phyloP scores from a whole-genome alignment of 129 eudicot genomes.

The Erigeron canadensis region DNA sequence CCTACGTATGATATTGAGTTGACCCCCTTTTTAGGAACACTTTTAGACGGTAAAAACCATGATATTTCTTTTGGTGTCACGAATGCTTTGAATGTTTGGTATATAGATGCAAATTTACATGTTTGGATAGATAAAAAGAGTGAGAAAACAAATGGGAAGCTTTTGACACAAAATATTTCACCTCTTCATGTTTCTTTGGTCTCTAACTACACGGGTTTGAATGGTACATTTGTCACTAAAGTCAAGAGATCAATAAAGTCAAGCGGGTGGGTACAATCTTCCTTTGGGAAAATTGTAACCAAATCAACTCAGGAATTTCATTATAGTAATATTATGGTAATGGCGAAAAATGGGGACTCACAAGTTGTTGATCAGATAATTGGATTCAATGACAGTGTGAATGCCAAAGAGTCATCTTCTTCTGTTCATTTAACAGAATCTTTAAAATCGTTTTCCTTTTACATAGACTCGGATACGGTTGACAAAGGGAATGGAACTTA shows the following conservation, averaged over 20 bases:
- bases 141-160: slow-evolving; percentile 43
- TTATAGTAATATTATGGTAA: slow-evolving; percentile 52
- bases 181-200: slow-evolving; percentile 37
- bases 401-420: slow-evolving; percentile 27
- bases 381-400: slow-evolving; percentile 42
- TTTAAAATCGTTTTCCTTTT: slow-evolving; percentile 47
- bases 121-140: slow-evolving; percentile 66
- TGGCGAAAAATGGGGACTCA: slow-evolving; percentile 52
- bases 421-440: slow-evolving; percentile 36
- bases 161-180: slow-evolving; percentile 36
- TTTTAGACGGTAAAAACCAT: slow-evolving; percentile 60
- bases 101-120: slow-evolving; percentile 80
- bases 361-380: slow-evolving; percentile 61
- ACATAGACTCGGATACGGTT: slow-evolving; percentile 40
- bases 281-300: slow-evolving; percentile 61
- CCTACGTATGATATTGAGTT: slow-evolving; percentile 82
- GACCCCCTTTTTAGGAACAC: slow-evolving; percentile 60
- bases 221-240: slow-evolving; percentile 52
- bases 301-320: slow-evolving; percentile 51
- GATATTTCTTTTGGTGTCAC: slow-evolving; percentile 60
- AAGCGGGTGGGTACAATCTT: slow-evolving; percentile 65
- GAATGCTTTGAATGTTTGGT: slow-evolving; percentile 79
- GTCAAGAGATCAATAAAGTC: slow-evolving; percentile 52
- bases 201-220: slow-evolving; percentile 57
- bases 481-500: slow-evolving; percentile 48